phyloP scores from a whole-genome alignment of 495 filamentous ascomycete species.

The Cairneyella variabilis region DNA sequence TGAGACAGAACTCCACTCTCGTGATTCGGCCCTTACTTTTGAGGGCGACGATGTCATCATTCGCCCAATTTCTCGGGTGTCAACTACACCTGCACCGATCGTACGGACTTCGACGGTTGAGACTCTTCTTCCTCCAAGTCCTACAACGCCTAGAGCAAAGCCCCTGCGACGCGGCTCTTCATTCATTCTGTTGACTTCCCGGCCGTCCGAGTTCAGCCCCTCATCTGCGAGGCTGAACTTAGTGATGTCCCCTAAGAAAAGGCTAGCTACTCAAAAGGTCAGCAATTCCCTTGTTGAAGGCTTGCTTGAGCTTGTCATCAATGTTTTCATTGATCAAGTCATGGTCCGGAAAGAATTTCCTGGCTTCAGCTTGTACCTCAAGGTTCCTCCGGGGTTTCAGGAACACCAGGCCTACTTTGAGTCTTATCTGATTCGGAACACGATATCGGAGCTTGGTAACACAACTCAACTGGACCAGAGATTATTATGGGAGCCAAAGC shows the following conservation, averaged over 20 bases:
- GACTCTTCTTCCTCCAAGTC: slow-evolving; percentile 38
- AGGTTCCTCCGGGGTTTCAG: slow-evolving; percentile 84
- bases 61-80: slow-evolving; percentile 61
- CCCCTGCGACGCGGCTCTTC: slow-evolving; percentile 74
- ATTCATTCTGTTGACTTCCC: slow-evolving; percentile 80
- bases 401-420: slow-evolving; percentile 94
- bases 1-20: slow-evolving; percentile 76
- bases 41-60: slow-evolving; percentile 82
- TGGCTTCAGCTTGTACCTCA: slow-evolving; percentile 83
- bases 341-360: slow-evolving; percentile 83
- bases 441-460: slow-evolving; percentile 66
- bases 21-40: slow-evolving; percentile 74
- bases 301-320: slow-evolving; percentile 68
- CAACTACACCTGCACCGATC: slow-evolving; percentile 48
- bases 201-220: slow-evolving; percentile 49
- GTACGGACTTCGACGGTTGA: slow-evolving; percentile 67
- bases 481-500: slow-evolving; percentile 72
- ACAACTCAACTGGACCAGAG: slow-evolving; percentile 66
- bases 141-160: slow-evolving; percentile 43
- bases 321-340: slow-evolving; percentile 78
- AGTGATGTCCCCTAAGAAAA: slow-evolving; percentile 54
- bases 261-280: slow-evolving; percentile 42
- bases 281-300: slow-evolving; percentile 70
- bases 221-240: slow-evolving; percentile 60
- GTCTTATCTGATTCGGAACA: slow-evolving; percentile 77